Percentiles rank a stretch among this genome's conserved stretches.
phyloP scores from a whole-genome alignment of 441 rosid species.

The Euphorbia schlechtendalii region DNA sequence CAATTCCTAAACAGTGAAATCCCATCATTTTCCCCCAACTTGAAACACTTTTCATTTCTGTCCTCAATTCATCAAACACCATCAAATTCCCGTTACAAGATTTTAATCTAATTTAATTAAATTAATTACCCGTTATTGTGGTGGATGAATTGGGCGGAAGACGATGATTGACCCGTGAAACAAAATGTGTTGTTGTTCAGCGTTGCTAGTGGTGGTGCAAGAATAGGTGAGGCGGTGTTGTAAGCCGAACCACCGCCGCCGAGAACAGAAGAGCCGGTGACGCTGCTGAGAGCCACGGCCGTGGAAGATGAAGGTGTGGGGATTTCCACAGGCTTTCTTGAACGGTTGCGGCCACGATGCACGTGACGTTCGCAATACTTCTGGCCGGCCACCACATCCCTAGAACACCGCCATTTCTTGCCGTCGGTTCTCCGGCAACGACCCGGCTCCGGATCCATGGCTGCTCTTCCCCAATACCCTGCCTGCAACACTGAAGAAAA shows the following conservation, averaged over 20 bases:
- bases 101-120: neutral
- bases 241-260: conserved; percentile 21
- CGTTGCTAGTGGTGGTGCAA: conserved; percentile 22
- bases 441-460: conserved; percentile 96
- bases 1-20: neutral
- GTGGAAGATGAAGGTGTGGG: conserved; percentile 38
- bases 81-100: neutral
- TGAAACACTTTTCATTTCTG: neutral
- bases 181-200: conserved; percentile 30
- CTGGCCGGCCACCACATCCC: conserved; percentile 79
- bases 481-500: conserved; percentile 35
- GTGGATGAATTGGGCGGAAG: conserved; percentile 52
- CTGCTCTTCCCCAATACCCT: conserved; percentile 77
- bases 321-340: conserved; percentile 99
- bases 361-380: conserved; percentile 98
- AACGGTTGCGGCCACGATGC: conserved; percentile 99
- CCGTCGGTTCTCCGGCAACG: conserved; percentile 96
- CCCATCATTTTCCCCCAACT: neutral
- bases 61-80: neutral
- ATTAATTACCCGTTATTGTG: conserved; percentile 51
- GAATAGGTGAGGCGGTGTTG: conserved; percentile 10
- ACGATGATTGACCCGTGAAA: conserved; percentile 41
- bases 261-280: conserved; percentile 16
- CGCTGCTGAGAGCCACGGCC: conserved; percentile 1
- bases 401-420: conserved; percentile 97